Conservation (phyloP, 345 rosid genomes). For the Brassica napus region DNA sequence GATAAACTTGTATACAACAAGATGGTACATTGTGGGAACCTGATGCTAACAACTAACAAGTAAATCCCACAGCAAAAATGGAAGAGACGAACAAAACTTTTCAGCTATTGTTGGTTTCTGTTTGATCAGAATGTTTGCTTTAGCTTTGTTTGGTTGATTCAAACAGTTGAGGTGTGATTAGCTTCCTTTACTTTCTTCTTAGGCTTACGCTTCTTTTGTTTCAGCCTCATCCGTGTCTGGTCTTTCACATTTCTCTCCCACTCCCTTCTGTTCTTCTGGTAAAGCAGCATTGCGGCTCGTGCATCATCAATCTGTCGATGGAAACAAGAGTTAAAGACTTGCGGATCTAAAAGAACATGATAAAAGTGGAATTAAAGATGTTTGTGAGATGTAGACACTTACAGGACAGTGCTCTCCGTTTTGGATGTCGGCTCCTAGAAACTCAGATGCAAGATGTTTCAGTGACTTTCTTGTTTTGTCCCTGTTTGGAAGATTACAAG, state of each 20-base stretch:
- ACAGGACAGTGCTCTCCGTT: constrained; percentile 96
- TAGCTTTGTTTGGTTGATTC: constrained; percentile 16
- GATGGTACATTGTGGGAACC: constrained; percentile 16
- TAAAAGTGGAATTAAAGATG: background rate
- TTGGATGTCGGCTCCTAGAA: constrained; percentile 85
- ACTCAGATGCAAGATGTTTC: constrained; percentile 76
- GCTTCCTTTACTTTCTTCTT: constrained; percentile 55
- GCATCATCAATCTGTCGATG: constrained; percentile 72
- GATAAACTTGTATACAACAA: constrained; percentile 23
- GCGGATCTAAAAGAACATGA: background rate
- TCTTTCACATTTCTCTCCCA: constrained; percentile 78
- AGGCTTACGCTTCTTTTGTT: constrained; percentile 68
- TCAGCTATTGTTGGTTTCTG: background rate
- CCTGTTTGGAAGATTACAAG: constrained; percentile 43
- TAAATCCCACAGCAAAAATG: background rate
- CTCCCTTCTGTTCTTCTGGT: constrained; percentile 59
- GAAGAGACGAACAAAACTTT: constrained; percentile 26
- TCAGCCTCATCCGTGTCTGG: constrained; percentile 54
- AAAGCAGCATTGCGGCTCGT: constrained; percentile 89
- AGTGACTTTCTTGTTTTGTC: constrained; percentile 66
- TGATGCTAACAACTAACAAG: constrained; percentile 2
- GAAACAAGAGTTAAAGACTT: background rate
- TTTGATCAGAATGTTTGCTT: background rate
- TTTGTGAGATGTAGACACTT: constrained; percentile 38
- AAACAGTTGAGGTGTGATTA: constrained; percentile 9